A percentile compares a stretch with the other conserved stretches of the same genome.
These are phyloP conservation scores for Calonectria naviculata DNA, from an alignment of 2,329 filamentous ascomycete genomes.

Conservation along the genomic window DNA sequence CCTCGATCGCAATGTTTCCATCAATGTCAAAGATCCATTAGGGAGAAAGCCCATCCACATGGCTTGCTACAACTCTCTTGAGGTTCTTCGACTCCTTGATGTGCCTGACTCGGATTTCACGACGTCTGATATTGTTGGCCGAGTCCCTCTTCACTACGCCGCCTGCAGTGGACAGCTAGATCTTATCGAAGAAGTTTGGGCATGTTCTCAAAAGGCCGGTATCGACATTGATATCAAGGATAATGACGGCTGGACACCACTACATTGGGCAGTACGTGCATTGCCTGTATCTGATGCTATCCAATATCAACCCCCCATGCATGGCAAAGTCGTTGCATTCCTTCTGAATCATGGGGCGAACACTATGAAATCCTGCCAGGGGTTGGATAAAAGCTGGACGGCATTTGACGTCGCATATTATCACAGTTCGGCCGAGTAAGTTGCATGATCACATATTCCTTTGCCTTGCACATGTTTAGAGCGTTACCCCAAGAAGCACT, in stretches of 20 bases:
- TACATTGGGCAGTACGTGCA: constrained; percentile 15
- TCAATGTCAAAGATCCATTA: neutral
- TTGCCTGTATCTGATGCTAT: neutral
- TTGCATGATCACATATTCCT: neutral
- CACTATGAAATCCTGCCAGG: neutral
- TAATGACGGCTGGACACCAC: constrained; percentile 18
- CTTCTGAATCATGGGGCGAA: neutral
- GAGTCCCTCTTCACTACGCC: constrained; percentile 16
- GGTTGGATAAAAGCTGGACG: neutral
- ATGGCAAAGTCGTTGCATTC: neutral
- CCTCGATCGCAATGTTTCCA: neutral
- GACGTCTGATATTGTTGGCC: neutral
- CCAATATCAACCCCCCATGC: neutral
- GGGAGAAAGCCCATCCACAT: constrained; percentile 5
- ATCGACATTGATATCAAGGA: constrained; percentile 5
- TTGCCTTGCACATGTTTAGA: neutral
- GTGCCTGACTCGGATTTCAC: constrained; percentile 12
- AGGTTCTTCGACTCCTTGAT: neutral
- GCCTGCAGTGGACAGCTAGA: neutral
- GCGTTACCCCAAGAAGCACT: no score
- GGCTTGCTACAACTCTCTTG: constrained; percentile 18
- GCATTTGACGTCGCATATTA: neutral
- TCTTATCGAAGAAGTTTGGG: neutral
- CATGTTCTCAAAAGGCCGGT: neutral
- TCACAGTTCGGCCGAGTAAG: neutral